These are phyloP conservation scores for Dactylonectria estremocensis DNA, from an alignment of 2,329 filamentous ascomycete species.

Conservation along the genomic window DNA sequence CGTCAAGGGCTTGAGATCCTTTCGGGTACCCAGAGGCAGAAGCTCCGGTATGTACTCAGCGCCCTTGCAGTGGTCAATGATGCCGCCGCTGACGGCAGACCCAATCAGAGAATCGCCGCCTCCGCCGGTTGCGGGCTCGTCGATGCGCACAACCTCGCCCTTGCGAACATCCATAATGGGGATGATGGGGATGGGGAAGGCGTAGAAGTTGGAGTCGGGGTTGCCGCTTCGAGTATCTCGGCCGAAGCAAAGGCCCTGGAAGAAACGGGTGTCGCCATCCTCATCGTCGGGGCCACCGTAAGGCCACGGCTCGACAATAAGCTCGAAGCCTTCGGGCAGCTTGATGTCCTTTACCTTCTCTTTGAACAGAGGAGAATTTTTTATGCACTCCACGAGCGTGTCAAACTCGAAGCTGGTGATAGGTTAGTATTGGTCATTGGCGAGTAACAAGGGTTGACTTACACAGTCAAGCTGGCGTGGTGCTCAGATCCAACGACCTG, in stretches of 20 bases:
- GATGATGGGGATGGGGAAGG: constrained; percentile 66
- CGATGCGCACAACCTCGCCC: constrained; percentile 52
- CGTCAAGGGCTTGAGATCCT: constrained; percentile 73
- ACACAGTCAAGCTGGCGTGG: constrained; percentile 52
- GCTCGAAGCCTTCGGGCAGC: constrained; percentile 50
- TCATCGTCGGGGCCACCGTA: constrained; percentile 49
- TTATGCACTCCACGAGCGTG: constrained; percentile 50
- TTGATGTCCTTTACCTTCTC: constrained; percentile 49
- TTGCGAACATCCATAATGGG: constrained; percentile 57
- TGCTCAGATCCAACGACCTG: constrained; percentile 48
- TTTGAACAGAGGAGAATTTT: constrained; percentile 50
- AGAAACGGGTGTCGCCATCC: constrained; percentile 51
- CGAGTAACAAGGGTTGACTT: constrained; percentile 19
- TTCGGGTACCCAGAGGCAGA: constrained; percentile 58
- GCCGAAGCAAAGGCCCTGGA: constrained; percentile 54
- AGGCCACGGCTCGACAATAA: constrained; percentile 55
- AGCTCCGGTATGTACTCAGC: constrained; percentile 61
- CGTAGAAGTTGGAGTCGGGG: constrained; percentile 69
- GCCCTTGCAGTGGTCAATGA: constrained; percentile 51
- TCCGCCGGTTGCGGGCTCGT: constrained; percentile 54
- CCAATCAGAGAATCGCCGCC: constrained; percentile 45
- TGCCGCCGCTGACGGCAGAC: constrained; percentile 28
- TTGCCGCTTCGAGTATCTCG: constrained; percentile 53
- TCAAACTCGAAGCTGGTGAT: constrained; percentile 52
- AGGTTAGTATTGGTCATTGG: neutral